Evolutionary conservation across 2,329 filamentous ascomycete species (phyloP).

Genomic region (Apiospora koreana): DNA sequence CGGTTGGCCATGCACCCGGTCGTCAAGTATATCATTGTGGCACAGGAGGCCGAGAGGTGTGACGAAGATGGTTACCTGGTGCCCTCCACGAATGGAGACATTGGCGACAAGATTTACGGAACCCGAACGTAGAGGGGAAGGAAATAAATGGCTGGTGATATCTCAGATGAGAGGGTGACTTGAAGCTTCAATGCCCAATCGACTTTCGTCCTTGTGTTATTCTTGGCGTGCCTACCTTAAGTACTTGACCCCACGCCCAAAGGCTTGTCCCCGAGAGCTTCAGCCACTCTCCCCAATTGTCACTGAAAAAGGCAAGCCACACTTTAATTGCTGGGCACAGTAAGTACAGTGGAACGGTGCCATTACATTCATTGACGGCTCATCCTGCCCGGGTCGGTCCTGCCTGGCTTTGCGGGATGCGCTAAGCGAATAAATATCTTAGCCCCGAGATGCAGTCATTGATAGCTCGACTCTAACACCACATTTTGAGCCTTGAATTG

Average conservation of each 20-base stretch:
- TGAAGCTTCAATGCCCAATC: too few relatives aligned
- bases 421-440: conserved; percentile 7
- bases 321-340: neutral
- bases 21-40: neutral
- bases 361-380: neutral
- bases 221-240: too few relatives aligned
- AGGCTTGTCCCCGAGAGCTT: neutral
- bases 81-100: neutral
- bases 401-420: neutral
- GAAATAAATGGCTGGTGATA: too few relatives aligned
- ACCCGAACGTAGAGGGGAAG: neutral
- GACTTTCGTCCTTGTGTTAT: too few relatives aligned
- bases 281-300: neutral
- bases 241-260: neutral
- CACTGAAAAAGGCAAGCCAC: neutral
- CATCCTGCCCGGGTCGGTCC: neutral
- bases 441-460: conserved; percentile 2
- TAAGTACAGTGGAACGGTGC: neutral
- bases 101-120: neutral
- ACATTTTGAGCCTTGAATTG: neutral
- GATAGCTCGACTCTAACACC: neutral
- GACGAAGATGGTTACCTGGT: neutral
- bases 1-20: neutral
- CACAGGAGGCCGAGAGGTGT: neutral
- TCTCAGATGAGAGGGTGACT: too few relatives aligned